A percentile compares a stretch with the other conserved stretches of the same genome.
Evolutionary conservation across 2,329 filamentous ascomycete genomes (phyloP).

Genomic region (Calonectria pauciramosa): DNA sequence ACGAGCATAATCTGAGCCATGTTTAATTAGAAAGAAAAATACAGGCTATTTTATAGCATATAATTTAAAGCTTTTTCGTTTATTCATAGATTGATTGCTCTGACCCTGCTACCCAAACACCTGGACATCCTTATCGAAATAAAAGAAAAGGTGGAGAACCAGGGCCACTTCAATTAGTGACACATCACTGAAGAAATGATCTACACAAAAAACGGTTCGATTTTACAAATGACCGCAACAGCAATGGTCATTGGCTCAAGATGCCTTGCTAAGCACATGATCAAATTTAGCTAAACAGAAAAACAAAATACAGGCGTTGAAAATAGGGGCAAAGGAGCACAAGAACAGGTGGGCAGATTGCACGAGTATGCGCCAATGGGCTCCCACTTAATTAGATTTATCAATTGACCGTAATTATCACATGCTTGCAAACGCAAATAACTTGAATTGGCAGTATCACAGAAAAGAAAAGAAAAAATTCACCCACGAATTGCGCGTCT

Average conservation of each 20-base stretch:
- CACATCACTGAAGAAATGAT: background rate
- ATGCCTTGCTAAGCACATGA: background rate
- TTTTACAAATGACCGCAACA: background rate
- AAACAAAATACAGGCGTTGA: background rate
- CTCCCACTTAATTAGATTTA: background rate
- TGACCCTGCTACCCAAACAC: background rate
- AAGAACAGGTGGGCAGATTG: background rate
- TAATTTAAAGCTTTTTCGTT: no score
- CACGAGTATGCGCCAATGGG: slow-evolving; percentile 1
- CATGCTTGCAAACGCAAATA: background rate
- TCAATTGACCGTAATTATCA: slow-evolving; percentile 2
- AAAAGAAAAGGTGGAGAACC: background rate
- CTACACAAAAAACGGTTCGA: background rate
- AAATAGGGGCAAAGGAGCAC: background rate
- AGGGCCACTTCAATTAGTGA: background rate
- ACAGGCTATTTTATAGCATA: background rate
- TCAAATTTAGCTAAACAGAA: background rate
- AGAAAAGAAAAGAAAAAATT: background rate
- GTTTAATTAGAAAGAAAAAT: background rate
- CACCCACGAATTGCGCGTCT: background rate
- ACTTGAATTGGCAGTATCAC: background rate
- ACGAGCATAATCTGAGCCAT: background rate
- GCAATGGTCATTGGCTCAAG: background rate
- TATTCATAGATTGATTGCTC: background rate
- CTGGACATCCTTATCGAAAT: background rate